Conservation (phyloP, 768 basidiomycete genomes). For the Lactarius trivialis region DNA sequence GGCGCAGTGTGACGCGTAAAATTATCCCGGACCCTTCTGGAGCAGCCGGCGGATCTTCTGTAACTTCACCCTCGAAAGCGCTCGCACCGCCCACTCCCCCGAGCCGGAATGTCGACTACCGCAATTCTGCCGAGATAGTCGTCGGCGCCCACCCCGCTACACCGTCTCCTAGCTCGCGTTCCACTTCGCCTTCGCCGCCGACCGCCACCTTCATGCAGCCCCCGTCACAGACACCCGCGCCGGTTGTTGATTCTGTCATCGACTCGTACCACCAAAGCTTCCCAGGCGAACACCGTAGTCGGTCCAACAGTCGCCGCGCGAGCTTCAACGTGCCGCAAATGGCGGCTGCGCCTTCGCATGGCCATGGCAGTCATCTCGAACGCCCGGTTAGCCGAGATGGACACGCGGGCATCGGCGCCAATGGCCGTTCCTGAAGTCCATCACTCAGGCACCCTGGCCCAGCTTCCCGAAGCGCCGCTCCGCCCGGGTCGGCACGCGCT, state of each 20-base stretch:
- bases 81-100: constrained; percentile 22
- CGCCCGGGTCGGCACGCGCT: constrained; percentile 21
- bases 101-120: constrained; percentile 52
- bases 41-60: constrained; percentile 13
- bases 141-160: constrained; percentile 64
- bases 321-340: constrained; percentile 27
- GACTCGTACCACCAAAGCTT: constrained; percentile 76
- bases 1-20: constrained; percentile 26
- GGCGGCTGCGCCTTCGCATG: constrained; percentile 26
- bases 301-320: constrained; percentile 34
- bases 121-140: constrained; percentile 66
- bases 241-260: constrained; percentile 66
- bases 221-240: constrained; percentile 36
- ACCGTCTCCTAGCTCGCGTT: constrained; percentile 50
- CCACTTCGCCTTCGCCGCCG: constrained; percentile 66
- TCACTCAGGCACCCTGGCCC: constrained; percentile 33
- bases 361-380: constrained; percentile 27
- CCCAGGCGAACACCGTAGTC: constrained; percentile 71
- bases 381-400: constrained; percentile 57
- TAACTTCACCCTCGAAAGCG: constrained; percentile 8
- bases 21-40: constrained; percentile 10
- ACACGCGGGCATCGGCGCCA: constrained; percentile 79
- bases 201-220: constrained; percentile 73
- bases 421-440: constrained; percentile 52
- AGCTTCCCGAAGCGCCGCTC: constrained; percentile 42